A percentile compares a stretch with the other conserved stretches of the same genome.
These are phyloP conservation scores for Aquilaria agallochum DNA, from an alignment of 441 rosid species.

Conservation along the genomic window DNA sequence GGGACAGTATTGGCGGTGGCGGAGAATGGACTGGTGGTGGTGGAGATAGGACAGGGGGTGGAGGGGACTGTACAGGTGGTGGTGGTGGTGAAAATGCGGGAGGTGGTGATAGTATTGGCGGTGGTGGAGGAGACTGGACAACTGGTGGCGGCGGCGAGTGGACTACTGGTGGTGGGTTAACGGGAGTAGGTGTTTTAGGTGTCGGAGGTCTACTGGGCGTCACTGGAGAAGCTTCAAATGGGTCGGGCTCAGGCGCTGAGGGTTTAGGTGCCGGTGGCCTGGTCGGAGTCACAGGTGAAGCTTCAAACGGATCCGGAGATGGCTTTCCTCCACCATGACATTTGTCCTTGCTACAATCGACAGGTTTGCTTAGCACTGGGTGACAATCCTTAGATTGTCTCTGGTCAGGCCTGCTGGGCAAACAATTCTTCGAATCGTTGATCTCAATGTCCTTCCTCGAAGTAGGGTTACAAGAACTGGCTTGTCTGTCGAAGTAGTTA, in stretches of 20 bases:
- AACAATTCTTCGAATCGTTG: conserved; percentile 55
- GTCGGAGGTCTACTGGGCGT: conserved; percentile 15
- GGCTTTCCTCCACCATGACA: conserved; percentile 36
- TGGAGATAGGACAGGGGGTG: conserved; percentile 6
- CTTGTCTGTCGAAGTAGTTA: conserved; percentile 59
- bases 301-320: conserved; percentile 17
- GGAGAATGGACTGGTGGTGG: conserved; percentile 10
- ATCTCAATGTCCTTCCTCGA: conserved; percentile 30
- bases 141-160: background rate
- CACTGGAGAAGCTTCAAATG: conserved; percentile 13
- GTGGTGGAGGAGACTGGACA: too few species aligned
- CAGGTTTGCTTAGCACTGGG: conserved; percentile 44
- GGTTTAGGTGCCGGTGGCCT: background rate
- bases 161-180: conserved; percentile 5
- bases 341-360: conserved; percentile 71
- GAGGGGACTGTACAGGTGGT: conserved; percentile 7
- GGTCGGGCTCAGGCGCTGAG: conserved; percentile 3
- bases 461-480: conserved; percentile 39
- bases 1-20: conserved; percentile 11
- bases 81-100: background rate
- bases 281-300: conserved; percentile 12
- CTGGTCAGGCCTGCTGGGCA: conserved; percentile 50
- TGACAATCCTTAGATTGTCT: conserved; percentile 35
- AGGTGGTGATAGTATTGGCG: background rate
- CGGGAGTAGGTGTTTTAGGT: conserved; percentile 8